These are phyloP conservation scores for Pseudogymnoascus sp. DNA, from an alignment of 2,329 filamentous ascomycete genomes.

Conservation along the genomic window DNA sequence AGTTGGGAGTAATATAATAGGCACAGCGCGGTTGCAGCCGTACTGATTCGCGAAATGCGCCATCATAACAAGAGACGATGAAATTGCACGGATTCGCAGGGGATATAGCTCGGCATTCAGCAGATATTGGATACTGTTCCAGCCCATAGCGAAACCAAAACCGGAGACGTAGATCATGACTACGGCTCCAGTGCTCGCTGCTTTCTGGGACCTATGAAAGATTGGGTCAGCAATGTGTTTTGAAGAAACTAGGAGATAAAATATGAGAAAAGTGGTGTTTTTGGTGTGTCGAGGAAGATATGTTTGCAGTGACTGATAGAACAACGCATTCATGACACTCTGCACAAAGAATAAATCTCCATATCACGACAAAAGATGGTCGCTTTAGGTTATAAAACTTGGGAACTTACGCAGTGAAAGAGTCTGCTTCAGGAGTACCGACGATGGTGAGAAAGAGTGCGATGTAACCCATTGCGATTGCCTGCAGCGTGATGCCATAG, in stretches of 20 bases:
- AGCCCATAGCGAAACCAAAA: slow-evolving; percentile 62
- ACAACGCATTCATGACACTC: background rate
- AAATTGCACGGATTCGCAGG: slow-evolving; percentile 62
- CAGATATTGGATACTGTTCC: slow-evolving; percentile 73
- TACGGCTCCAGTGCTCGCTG: slow-evolving; percentile 58
- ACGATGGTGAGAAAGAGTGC: slow-evolving; percentile 36
- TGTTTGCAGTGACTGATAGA: background rate
- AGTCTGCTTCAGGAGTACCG: slow-evolving; percentile 34
- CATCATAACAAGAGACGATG: slow-evolving; percentile 66
- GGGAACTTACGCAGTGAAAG: background rate
- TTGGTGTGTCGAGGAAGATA: background rate
- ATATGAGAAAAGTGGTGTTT: background rate
- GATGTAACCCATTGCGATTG: slow-evolving; percentile 33
- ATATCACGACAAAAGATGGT: slow-evolving; percentile 33
- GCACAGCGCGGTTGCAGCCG: slow-evolving; percentile 66
- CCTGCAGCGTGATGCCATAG: slow-evolving; percentile 32
- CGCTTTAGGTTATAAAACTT: slow-evolving; percentile 29
- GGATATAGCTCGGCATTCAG: slow-evolving; percentile 73
- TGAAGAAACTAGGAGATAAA: background rate
- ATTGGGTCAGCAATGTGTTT: slow-evolving; percentile 40
- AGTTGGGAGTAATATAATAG: slow-evolving; percentile 58
- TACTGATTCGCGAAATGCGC: slow-evolving; percentile 75
- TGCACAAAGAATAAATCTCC: slow-evolving; percentile 29
- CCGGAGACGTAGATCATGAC: slow-evolving; percentile 66
- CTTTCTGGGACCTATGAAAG: slow-evolving; percentile 39